Percentiles rank a stretch among this genome's conserved stretches.
phyloP scores from a whole-genome alignment of 495 filamentous ascomycete species.

The Parathielavia appendiculata region DNA sequence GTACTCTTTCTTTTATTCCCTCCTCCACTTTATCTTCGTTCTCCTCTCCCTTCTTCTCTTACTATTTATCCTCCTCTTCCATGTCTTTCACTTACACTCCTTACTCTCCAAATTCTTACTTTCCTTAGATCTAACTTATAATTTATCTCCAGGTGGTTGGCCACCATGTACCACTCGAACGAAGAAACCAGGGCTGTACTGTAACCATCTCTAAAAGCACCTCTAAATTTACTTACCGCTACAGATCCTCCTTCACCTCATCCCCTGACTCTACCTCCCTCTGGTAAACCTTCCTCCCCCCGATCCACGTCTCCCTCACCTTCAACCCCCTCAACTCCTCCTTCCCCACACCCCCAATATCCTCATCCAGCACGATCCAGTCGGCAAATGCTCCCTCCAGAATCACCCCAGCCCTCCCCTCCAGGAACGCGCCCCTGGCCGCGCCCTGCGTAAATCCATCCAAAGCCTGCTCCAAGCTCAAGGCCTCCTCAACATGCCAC shows the following conservation, averaged over 20 bases:
- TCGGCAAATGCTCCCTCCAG: slow-evolving; percentile 52
- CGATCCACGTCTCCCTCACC: slow-evolving; percentile 62
- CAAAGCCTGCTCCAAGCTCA: slow-evolving; percentile 51
- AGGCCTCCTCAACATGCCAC: slow-evolving; percentile 50
- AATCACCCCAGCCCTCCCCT: slow-evolving; percentile 50
- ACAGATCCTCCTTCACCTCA: slow-evolving; percentile 16
- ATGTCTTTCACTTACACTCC: too few species aligned
- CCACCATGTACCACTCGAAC: too few species aligned
- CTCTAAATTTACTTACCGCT: not conserved
- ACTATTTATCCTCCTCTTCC: too few species aligned
- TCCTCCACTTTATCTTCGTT: too few species aligned
- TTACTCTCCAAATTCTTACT: too few species aligned
- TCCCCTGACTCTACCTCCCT: slow-evolving; percentile 24
- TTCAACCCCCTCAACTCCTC: slow-evolving; percentile 45
- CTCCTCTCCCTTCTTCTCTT: too few species aligned
- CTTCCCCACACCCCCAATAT: slow-evolving; percentile 31
- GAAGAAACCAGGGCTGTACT: too few species aligned
- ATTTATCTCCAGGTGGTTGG: too few species aligned
- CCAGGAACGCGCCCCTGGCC: slow-evolving; percentile 46
- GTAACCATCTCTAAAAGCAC: not conserved
- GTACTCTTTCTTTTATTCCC: too few species aligned
- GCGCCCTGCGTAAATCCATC: slow-evolving; percentile 49
- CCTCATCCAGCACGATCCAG: slow-evolving; percentile 57
- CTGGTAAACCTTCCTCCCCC: slow-evolving; percentile 41
- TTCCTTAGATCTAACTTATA: too few species aligned